Conservation (phyloP, 2,329 filamentous ascomycete species). For the Cordyceps javanica region DNA sequence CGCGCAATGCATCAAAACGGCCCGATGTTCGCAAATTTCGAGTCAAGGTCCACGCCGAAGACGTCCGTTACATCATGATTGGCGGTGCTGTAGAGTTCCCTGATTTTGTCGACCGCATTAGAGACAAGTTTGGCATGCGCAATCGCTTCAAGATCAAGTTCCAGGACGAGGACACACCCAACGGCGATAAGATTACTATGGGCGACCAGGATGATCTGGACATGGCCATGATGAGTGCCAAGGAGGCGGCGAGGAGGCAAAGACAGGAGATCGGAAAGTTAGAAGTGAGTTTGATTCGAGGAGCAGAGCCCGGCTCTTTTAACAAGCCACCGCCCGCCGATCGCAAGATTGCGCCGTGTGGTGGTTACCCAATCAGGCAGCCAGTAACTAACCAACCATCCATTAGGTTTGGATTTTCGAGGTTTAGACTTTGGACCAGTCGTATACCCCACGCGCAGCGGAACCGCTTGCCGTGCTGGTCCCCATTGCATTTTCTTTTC, state of each 20-base stretch:
- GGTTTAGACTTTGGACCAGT: slow-evolving; percentile 26
- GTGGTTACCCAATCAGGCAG: background rate
- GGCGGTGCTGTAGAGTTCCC: slow-evolving; percentile 64
- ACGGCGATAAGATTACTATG: slow-evolving; percentile 93
- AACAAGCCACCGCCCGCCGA: background rate
- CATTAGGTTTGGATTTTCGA: slow-evolving; percentile 45
- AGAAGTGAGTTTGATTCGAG: slow-evolving; percentile 61
- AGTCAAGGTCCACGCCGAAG: slow-evolving; percentile 86
- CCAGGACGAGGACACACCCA: slow-evolving; percentile 67
- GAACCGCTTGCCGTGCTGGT: slow-evolving; percentile 4
- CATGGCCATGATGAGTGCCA: slow-evolving; percentile 69
- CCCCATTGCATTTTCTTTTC: slow-evolving; percentile 11
- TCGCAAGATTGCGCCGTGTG: background rate
- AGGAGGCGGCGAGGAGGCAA: slow-evolving; percentile 63
- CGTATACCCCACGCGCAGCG: slow-evolving; percentile 21
- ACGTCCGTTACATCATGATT: slow-evolving; percentile 91
- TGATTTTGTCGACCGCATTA: slow-evolving; percentile 72
- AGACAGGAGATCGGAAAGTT: slow-evolving; percentile 82
- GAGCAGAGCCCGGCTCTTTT: background rate
- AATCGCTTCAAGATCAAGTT: slow-evolving; percentile 84
- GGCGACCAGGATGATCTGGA: slow-evolving; percentile 95
- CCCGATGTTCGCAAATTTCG: slow-evolving; percentile 72
- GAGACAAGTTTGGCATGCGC: slow-evolving; percentile 77
- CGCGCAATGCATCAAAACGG: slow-evolving; percentile 50
- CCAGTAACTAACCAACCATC: background rate